Evolutionary conservation across 257 asterid species (phyloP).

Genomic region (Solanum piurae): DNA sequence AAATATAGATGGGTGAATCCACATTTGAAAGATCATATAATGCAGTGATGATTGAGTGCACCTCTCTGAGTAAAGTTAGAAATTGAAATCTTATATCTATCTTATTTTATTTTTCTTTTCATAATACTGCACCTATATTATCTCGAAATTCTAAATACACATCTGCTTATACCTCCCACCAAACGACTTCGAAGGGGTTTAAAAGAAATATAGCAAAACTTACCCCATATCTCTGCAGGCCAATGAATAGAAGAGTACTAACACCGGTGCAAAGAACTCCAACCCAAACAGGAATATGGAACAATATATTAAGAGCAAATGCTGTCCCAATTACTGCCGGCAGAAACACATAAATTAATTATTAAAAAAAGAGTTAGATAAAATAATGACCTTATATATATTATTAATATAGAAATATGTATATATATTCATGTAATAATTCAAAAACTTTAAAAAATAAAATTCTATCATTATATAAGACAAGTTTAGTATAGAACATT

Average conservation of each 20-base stretch:
- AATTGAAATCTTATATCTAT: too few species aligned
- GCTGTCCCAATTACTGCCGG: constrained; percentile 87
- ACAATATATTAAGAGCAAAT: constrained; percentile 73
- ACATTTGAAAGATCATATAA: too few species aligned
- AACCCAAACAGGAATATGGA: constrained; percentile 72
- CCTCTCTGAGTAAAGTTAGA: too few species aligned
- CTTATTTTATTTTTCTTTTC: too few species aligned
- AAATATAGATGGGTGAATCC: too few species aligned
- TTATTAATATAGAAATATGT: background rate
- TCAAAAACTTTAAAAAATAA: too few species aligned
- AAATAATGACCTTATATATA: background rate
- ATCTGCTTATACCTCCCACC: too few species aligned
- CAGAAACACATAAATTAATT: background rate
- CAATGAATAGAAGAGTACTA: constrained; percentile 68
- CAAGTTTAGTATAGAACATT: background rate
- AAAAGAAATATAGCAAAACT: background rate
- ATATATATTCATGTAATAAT: background rate
- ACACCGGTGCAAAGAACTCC: constrained; percentile 85
- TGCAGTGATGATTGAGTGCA: too few species aligned
- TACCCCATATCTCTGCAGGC: constrained; percentile 82
- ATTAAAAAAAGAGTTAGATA: background rate
- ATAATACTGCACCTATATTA: too few species aligned
- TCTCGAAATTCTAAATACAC: too few species aligned
- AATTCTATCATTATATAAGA: background rate
- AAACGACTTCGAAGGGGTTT: too few species aligned